Evolutionary conservation across 2,329 filamentous ascomycete species (phyloP).

Genomic region (Aspergillus brunneoviolaceus): DNA sequence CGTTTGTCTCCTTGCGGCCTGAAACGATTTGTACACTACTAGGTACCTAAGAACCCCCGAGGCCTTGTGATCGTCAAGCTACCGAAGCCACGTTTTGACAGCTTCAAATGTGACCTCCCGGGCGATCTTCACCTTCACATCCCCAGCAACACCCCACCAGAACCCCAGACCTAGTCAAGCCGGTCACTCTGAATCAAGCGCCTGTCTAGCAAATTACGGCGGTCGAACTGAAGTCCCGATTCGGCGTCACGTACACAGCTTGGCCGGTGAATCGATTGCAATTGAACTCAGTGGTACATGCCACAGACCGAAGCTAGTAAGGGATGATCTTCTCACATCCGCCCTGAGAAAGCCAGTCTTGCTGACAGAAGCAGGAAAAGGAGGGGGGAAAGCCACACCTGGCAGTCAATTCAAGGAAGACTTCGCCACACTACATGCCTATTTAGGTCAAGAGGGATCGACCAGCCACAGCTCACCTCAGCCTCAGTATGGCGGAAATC

Average conservation of each 20-base stretch:
- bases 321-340: neutral
- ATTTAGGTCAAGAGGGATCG: neutral
- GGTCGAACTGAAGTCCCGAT: neutral
- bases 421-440: slow-evolving; percentile 8
- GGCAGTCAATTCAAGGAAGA: neutral
- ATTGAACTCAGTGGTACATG: neutral
- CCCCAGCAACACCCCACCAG: neutral
- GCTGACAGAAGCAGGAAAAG: neutral
- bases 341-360: neutral
- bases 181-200: too few species aligned
- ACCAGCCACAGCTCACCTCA: slow-evolving; percentile 3
- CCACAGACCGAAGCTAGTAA: neutral
- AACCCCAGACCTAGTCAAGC: neutral
- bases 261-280: neutral
- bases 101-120: neutral
- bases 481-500: slow-evolving; percentile 4
- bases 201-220: neutral
- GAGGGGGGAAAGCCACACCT: neutral
- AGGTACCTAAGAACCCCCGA: neutral
- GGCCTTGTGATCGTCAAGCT: neutral
- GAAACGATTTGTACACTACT: neutral
- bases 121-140: neutral
- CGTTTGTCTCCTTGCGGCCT: slow-evolving; percentile 11
- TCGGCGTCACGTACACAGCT: neutral
- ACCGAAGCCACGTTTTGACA: slow-evolving; percentile 9